phyloP scores from a whole-genome alignment of 2,329 filamentous ascomycete genomes.

The Septoria petroselini region DNA sequence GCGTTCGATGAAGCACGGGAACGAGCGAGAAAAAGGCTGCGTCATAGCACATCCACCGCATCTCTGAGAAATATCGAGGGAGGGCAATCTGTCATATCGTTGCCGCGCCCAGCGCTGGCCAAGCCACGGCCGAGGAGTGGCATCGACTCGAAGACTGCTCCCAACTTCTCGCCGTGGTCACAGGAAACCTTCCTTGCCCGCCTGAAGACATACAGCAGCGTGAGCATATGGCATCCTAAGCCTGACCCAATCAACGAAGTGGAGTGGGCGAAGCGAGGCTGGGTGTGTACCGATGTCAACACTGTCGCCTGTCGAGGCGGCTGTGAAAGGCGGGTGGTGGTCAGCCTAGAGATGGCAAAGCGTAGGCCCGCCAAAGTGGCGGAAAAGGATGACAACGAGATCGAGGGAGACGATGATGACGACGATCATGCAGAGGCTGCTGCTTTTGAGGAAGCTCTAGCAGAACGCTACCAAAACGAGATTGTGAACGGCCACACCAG shows the following conservation, averaged over 20 bases:
- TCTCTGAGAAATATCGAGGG: slow-evolving; percentile 22
- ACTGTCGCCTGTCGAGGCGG: slow-evolving; percentile 77
- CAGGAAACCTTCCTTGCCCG: slow-evolving; percentile 76
- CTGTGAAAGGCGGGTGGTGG: slow-evolving; percentile 78
- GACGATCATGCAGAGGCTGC: slow-evolving; percentile 35
- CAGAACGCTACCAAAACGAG: slow-evolving; percentile 70
- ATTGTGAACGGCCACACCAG: slow-evolving; percentile 74
- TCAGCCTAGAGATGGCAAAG: slow-evolving; percentile 61
- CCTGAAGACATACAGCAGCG: slow-evolving; percentile 82
- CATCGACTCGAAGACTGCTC: slow-evolving; percentile 34
- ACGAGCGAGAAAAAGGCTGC: slow-evolving; percentile 34
- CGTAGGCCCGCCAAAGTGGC: background rate
- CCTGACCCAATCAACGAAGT: slow-evolving; percentile 82
- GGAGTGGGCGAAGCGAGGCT: slow-evolving; percentile 90
- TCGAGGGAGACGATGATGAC: slow-evolving; percentile 52
- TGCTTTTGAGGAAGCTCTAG: slow-evolving; percentile 60
- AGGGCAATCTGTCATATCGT: slow-evolving; percentile 28
- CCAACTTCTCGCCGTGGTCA: slow-evolving; percentile 83
- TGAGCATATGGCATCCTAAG: slow-evolving; percentile 92
- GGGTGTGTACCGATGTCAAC: slow-evolving; percentile 80
- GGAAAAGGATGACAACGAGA: slow-evolving; percentile 40
- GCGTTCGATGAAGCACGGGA: slow-evolving; percentile 30
- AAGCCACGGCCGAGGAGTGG: slow-evolving; percentile 12
- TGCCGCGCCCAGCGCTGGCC: slow-evolving; percentile 30
- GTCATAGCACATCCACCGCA: slow-evolving; percentile 32